A percentile compares a stretch with the other conserved stretches of the same genome.
Evolutionary conservation across 2,329 filamentous ascomycete genomes (phyloP).

Genomic region (Fusarium torreyae): DNA sequence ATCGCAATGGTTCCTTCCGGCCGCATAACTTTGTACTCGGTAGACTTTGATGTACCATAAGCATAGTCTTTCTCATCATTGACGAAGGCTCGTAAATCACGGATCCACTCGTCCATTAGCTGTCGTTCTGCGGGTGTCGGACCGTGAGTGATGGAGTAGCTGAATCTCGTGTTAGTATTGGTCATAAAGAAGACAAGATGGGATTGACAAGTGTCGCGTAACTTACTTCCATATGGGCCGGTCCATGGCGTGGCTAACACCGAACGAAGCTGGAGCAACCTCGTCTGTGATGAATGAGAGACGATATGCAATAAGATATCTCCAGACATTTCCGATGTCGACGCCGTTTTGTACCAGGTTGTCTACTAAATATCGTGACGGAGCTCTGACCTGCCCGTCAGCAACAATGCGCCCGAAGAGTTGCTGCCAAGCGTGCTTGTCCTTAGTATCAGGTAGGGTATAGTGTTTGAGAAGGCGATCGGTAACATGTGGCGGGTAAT

Average conservation of each 20-base stretch:
- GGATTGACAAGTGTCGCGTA: fast-evolving
- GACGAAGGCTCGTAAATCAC: slow-evolving; percentile 1
- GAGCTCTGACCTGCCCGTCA: slow-evolving; percentile 23
- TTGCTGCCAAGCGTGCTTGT: slow-evolving; percentile 12
- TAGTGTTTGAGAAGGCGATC: slow-evolving; percentile 24
- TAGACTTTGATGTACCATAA: neutral
- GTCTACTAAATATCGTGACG: slow-evolving; percentile 14
- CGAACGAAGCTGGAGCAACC: slow-evolving; percentile 7
- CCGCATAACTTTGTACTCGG: slow-evolving; percentile 19
- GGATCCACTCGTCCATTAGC: slow-evolving; percentile 6
- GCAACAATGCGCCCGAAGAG: slow-evolving; percentile 11
- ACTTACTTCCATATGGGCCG: slow-evolving; percentile 26
- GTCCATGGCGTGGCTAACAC: slow-evolving; percentile 28
- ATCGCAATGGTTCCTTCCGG: slow-evolving; percentile 3
- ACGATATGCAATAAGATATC: slow-evolving; percentile 20
- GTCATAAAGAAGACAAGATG: too few relatives aligned
- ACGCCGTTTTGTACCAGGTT: slow-evolving; percentile 15
- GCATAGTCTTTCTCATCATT: neutral
- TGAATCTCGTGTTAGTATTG: neutral
- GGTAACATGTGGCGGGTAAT: slow-evolving; percentile 5
- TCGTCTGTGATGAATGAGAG: slow-evolving; percentile 9
- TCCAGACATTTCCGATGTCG: slow-evolving; percentile 8
- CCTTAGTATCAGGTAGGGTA: neutral
- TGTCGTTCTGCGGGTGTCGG: neutral
- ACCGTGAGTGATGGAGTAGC: slow-evolving; percentile 12